phyloP scores from a whole-genome alignment of 1,284 basidiomycete species.

The Inonotus obliquus region DNA sequence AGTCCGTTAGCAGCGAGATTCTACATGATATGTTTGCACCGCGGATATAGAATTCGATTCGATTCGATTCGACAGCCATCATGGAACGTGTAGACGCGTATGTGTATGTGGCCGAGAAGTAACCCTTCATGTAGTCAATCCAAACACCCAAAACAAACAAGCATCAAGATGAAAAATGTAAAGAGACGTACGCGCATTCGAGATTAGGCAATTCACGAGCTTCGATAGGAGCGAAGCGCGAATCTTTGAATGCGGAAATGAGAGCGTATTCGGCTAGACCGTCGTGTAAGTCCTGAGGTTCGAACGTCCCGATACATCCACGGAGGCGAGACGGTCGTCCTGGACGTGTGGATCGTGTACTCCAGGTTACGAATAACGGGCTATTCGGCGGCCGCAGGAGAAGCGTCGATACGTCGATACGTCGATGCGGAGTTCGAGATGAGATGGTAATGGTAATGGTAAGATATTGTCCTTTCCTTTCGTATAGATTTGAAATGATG shows the following conservation, averaged over 20 bases:
- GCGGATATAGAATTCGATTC: not conserved
- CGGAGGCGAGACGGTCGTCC: conserved; percentile 64
- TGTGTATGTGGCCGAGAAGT: not conserved
- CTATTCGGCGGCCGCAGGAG: no score
- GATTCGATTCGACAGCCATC: not conserved
- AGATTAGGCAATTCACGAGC: conserved; percentile 72
- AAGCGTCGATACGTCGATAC: no score
- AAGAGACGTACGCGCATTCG: conserved; percentile 73
- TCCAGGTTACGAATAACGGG: conserved; percentile 97
- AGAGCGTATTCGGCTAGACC: conserved; percentile 89
- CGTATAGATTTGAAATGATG: no score
- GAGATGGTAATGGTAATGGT: not conserved
- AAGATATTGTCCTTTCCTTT: not conserved
- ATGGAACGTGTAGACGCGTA: not conserved
- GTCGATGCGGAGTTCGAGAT: not conserved
- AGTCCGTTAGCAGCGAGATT: conserved; percentile 89
- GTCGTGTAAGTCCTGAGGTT: conserved; percentile 66
- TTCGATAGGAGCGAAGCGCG: conserved; percentile 68
- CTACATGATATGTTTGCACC: conserved; percentile 37
- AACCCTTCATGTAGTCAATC: conserved; percentile 13
- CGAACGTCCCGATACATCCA: conserved; percentile 96
- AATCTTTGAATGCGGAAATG: conserved; percentile 75
- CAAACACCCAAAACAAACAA: conserved; percentile 8
- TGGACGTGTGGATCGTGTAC: conserved; percentile 57
- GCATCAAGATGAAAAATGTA: not conserved